Percentiles rank a stretch among this genome's conserved stretches.
These are phyloP conservation scores for Cytospora chrysosperma DNA, from an alignment of 2,329 filamentous ascomycete species.

Conservation along the genomic window DNA sequence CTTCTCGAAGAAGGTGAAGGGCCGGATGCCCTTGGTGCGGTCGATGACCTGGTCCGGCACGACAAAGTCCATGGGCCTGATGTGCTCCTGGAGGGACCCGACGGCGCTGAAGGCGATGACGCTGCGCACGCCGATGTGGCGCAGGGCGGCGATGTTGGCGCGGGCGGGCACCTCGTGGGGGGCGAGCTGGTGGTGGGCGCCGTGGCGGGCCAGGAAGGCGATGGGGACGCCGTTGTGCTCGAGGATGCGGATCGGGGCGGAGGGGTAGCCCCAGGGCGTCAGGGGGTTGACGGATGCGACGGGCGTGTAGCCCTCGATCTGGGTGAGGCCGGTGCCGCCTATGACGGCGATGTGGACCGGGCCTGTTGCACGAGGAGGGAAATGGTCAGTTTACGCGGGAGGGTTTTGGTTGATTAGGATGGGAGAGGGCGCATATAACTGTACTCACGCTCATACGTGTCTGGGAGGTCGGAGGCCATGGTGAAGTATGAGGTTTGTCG, in stretches of 20 bases:
- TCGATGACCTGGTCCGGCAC: slow-evolving; percentile 96
- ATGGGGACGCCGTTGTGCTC: slow-evolving; percentile 80
- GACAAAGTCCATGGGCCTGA: slow-evolving; percentile 95
- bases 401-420: neutral
- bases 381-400: slow-evolving; percentile 21
- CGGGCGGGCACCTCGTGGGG: slow-evolving; percentile 93
- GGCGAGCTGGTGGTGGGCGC: slow-evolving; percentile 80
- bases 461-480: slow-evolving; percentile 49
- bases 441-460: slow-evolving; percentile 57
- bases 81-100: slow-evolving; percentile 85
- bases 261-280: slow-evolving; percentile 87
- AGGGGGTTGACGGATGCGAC: slow-evolving; percentile 72
- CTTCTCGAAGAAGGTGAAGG: slow-evolving; percentile 93
- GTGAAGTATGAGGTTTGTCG: neutral
- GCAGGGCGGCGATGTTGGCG: slow-evolving; percentile 97
- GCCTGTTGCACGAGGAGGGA: slow-evolving; percentile 40
- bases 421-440: neutral
- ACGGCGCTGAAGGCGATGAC: slow-evolving; percentile 96
- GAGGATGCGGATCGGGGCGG: slow-evolving; percentile 77
- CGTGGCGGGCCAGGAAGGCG: slow-evolving; percentile 93
- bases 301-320: slow-evolving; percentile 82
- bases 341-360: slow-evolving; percentile 84
- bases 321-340: slow-evolving; percentile 87
- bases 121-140: slow-evolving; percentile 82
- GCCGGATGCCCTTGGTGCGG: slow-evolving; percentile 89